Evolutionary conservation across 345 rosid species (phyloP), one percentile per base, ranked within the genome.

Genomic region (Firmiana major): DNA sequence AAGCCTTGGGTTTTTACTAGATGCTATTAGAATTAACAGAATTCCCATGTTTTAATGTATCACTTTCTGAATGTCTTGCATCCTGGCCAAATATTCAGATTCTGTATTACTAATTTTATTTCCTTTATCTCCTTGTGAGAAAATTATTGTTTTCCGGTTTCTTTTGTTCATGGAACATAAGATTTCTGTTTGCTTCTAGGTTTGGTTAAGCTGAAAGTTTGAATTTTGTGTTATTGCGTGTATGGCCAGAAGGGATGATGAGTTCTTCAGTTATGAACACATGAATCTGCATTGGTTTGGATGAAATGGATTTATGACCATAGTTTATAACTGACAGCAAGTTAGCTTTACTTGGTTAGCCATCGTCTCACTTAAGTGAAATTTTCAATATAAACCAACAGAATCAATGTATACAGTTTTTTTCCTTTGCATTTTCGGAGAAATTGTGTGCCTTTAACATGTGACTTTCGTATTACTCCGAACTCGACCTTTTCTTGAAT

Each of bases 21-120:
- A 77, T 70, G 46, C 66, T 36, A 16, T 73, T 63, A 63, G 45
- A 31, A 59, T 28, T 26, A 68, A 62, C 76, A 55, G 15, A 59
- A 76, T 12, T 67, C 36, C 58, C 45, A 10, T 65, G 5, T 48
- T 24, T 24, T n/a, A 1, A 24, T 82, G 51, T 49, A 38, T 21
- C 64, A 74, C 38, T 31, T 31, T 31, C 34, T 31, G 34, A 31
- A 60, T 60, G 65, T 28, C 28, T 38, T 60, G 65, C 34, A 13
- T 13, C 65, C 65, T 12, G 19, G 38, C 38, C 19, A 60, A 12
- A 26, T 31, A 10, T 31, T 71, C 24, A 9, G 42, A 70, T 49
- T 31, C 42, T 49, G 74, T 70, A 28, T 12, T 38, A 49, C 49
- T 70, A 49, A 42, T 9, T 48, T 3, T 49, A 16, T 70, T 49